Conservation (phyloP, 2,329 filamentous ascomycete species). For the Ambrosiella beaveri region DNA sequence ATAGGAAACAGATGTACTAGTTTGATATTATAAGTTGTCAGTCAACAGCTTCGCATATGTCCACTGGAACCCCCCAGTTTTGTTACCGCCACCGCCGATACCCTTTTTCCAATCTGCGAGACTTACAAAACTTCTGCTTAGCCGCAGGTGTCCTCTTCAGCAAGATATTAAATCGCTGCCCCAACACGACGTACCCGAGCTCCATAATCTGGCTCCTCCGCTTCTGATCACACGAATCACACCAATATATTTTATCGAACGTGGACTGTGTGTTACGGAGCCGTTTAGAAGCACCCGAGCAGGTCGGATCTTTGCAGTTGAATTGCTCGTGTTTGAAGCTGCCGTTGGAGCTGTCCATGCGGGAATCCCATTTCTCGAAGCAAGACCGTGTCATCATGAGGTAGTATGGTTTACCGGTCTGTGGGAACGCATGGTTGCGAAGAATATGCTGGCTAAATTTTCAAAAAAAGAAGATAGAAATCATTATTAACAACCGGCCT, state of each 20-base stretch:
- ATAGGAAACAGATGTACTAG: no score
- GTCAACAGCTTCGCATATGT: no score
- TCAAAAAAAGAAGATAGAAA: background rate
- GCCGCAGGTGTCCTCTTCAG: background rate
- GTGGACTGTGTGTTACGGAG: background rate
- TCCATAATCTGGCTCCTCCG: background rate
- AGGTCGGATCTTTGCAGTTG: background rate
- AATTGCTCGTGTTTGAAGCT: background rate
- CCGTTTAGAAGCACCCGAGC: background rate
- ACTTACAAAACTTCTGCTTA: slow-evolving; percentile 3
- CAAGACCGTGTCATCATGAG: background rate
- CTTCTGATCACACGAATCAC: background rate
- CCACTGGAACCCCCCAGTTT: background rate
- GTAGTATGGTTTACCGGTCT: background rate
- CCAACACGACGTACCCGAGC: background rate
- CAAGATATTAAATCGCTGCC: background rate
- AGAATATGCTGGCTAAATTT: background rate
- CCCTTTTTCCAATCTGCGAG: background rate
- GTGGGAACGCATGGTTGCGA: background rate
- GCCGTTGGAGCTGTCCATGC: background rate
- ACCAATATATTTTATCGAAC: background rate
- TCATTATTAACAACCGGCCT: no score
- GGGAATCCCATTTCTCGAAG: background rate
- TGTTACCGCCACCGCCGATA: background rate
- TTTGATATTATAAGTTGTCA: no score